Conservation (phyloP, 2,329 filamentous ascomycete genomes). For the Pseudocercospora pini-densiflorae region DNA sequence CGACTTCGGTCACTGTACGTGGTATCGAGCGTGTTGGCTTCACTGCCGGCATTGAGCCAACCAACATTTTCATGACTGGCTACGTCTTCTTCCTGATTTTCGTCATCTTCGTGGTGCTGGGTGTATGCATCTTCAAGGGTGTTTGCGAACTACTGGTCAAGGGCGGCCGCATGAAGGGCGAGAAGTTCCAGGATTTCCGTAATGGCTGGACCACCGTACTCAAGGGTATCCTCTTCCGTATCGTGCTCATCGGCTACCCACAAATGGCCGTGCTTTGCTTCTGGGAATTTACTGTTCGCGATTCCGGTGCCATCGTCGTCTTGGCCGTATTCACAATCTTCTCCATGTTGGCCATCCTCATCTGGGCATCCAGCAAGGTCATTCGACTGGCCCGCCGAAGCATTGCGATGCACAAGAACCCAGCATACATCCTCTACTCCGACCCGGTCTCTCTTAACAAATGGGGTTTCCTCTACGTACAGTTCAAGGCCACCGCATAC, state of each 20-base stretch:
- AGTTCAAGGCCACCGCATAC: conserved; percentile 94
- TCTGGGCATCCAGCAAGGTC: conserved; percentile 88
- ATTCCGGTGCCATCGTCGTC: conserved; percentile 85
- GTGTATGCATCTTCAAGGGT: conserved; percentile 79
- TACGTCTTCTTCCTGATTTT: conserved; percentile 88
- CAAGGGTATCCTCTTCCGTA: conserved; percentile 90
- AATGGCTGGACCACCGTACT: conserved; percentile 92
- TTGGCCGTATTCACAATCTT: conserved; percentile 88
- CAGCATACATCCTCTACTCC: conserved; percentile 95
- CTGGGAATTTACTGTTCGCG: conserved; percentile 87
- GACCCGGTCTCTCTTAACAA: conserved; percentile 94
- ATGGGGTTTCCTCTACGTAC: conserved; percentile 97
- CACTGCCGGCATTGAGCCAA: conserved; percentile 79
- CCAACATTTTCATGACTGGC: conserved; percentile 92
- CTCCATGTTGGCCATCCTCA: conserved; percentile 75
- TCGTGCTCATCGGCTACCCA: conserved; percentile 87
- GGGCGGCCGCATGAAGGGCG: conserved; percentile 75
- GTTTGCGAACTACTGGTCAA: conserved; percentile 76
- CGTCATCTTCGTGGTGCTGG: conserved; percentile 72
- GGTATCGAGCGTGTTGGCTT: conserved; percentile 92
- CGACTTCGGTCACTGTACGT: conserved; percentile 61
- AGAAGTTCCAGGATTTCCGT: conserved; percentile 91
- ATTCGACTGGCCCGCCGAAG: conserved; percentile 87
- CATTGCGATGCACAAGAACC: conserved; percentile 90
- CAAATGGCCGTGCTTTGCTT: conserved; percentile 88